These are phyloP conservation scores for Colletotrichum eleusines DNA, from an alignment of 2,329 filamentous ascomycete species.

Conservation along the genomic window DNA sequence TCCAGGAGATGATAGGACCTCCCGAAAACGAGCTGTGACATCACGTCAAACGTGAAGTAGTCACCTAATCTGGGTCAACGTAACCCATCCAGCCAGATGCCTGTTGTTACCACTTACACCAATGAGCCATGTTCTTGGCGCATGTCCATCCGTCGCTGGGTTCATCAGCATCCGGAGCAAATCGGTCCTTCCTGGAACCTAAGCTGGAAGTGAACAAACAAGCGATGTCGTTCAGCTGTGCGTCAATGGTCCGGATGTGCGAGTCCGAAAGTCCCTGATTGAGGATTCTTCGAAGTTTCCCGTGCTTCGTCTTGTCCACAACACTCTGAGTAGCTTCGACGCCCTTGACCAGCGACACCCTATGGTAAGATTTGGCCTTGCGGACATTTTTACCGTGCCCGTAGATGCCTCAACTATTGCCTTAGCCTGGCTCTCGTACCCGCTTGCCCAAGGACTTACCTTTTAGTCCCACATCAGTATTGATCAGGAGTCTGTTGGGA, in stretches of 20 bases:
- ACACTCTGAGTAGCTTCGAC: constrained; percentile 29
- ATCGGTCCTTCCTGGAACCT: constrained; percentile 21
- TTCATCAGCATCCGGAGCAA: background rate
- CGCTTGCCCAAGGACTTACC: background rate
- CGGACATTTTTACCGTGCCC: constrained; percentile 25
- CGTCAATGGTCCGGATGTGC: constrained; percentile 20
- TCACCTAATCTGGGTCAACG: background rate
- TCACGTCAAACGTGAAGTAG: constrained; percentile 30
- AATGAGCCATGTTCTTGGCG: constrained; percentile 22
- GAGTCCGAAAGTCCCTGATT: constrained; percentile 32
- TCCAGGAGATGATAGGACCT: constrained; percentile 12
- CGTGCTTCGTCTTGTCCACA: constrained; percentile 29
- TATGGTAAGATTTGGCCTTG: constrained; percentile 25
- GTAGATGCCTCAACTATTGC: constrained; percentile 12
- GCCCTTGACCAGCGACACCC: constrained; percentile 22
- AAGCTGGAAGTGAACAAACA: constrained; percentile 10
- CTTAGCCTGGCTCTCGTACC: background rate
- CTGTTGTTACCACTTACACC: constrained; percentile 18
- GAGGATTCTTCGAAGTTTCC: constrained; percentile 24
- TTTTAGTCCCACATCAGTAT: constrained; percentile 20
- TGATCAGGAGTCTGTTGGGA: constrained; percentile 20
- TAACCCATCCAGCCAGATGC: too few relatives aligned
- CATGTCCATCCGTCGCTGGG: constrained; percentile 20
- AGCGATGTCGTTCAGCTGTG: constrained; percentile 2
- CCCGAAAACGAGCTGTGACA: constrained; percentile 25